A percentile compares a stretch with the other conserved stretches of the same genome.
Evolutionary conservation across 257 asterid species (phyloP).

Genomic region (Gynochthodes officinalis): DNA sequence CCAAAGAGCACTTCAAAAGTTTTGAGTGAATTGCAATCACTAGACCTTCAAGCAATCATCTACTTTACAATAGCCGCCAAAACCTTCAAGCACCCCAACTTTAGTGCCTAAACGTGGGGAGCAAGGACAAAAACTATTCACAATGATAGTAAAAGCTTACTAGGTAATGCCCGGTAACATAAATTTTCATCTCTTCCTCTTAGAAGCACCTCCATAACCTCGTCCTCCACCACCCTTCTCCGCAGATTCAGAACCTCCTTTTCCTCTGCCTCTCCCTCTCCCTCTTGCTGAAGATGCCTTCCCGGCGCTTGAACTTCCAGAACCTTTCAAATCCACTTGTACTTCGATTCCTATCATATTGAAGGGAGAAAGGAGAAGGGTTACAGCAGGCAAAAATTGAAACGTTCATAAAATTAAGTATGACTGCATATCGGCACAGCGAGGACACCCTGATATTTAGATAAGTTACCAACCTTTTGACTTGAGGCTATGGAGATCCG

Average conservation of each 20-base stretch:
- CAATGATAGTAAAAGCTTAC: background rate
- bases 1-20: too few species aligned
- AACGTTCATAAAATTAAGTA: background rate
- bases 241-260: slow-evolving; percentile 37
- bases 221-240: slow-evolving; percentile 45
- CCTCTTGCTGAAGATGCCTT: slow-evolving; percentile 62
- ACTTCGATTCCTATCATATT: slow-evolving; percentile 56
- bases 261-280: slow-evolving; percentile 42
- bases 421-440: background rate
- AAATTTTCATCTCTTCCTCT: slow-evolving; percentile 66
- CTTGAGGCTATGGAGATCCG: slow-evolving; percentile 62
- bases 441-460: background rate
- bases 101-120: slow-evolving; percentile 8
- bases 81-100: background rate
- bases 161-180: background rate
- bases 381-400: background rate
- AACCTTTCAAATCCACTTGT: slow-evolving; percentile 67
- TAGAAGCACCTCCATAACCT: slow-evolving; percentile 49
- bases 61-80: background rate
- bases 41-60: background rate
- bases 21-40: background rate
- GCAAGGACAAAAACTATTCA: slow-evolving; percentile 2
- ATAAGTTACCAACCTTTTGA: slow-evolving; percentile 60
- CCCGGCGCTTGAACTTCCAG: slow-evolving; percentile 51
- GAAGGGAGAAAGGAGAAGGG: background rate